These are phyloP conservation scores for Cordyceps militaris DNA, from an alignment of 2,329 filamentous ascomycete species.

Conservation along the genomic window DNA sequence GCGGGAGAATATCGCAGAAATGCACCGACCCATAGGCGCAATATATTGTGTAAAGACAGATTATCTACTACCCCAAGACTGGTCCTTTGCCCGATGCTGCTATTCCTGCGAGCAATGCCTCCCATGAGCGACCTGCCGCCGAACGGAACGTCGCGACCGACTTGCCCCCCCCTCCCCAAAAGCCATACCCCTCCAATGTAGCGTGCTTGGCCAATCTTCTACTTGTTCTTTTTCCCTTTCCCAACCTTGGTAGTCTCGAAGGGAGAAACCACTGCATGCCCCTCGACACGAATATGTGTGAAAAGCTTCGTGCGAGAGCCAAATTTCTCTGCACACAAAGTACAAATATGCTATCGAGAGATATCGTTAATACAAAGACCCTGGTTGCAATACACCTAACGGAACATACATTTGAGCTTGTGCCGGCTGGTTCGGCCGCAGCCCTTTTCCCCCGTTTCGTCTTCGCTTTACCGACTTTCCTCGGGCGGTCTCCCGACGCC, in stretches of 20 bases:
- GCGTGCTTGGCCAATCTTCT: background rate
- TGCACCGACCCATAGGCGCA: background rate
- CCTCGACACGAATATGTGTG: conserved; percentile 58
- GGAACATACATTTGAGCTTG: conserved; percentile 25
- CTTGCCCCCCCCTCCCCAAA: too few relatives aligned
- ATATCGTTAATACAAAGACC: background rate
- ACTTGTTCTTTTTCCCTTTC: background rate
- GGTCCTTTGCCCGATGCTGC: too few relatives aligned
- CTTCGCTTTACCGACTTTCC: conserved; percentile 45
- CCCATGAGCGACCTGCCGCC: too few relatives aligned
- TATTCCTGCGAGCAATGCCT: too few relatives aligned
- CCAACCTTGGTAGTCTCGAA: background rate
- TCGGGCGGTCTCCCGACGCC: conserved; percentile 20
- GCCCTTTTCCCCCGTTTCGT: conserved; percentile 43
- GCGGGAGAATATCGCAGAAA: background rate
- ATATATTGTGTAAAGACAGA: background rate
- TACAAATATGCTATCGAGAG: conserved; percentile 32
- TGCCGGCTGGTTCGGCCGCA: conserved; percentile 29
- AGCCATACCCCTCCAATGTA: too few relatives aligned
- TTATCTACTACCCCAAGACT: background rate
- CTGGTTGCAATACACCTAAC: background rate
- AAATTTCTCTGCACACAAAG: conserved; percentile 39
- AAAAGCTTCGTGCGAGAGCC: conserved; percentile 66
- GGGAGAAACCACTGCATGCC: conserved; percentile 48
- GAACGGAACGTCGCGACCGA: too few relatives aligned